Evolutionary conservation across 169 alveolate genomes (phyloP).

Genomic region (Eimeria zaria): DNA sequence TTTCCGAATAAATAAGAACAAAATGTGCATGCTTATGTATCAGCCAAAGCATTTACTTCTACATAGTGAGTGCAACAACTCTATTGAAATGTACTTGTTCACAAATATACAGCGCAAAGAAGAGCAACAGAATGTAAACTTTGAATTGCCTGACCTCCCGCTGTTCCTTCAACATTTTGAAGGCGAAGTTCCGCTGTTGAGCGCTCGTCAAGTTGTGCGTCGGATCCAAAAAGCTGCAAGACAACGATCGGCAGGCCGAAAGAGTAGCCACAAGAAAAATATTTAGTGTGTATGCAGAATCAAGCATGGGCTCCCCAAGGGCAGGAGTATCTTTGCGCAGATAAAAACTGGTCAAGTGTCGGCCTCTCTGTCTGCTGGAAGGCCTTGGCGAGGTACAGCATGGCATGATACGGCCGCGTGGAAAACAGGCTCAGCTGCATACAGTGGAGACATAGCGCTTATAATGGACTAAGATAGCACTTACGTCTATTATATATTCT

Average conservation of each 20-base stretch:
- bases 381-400: not conserved
- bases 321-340: not conserved
- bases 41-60: not conserved
- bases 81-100: not conserved
- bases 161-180: conserved; percentile 58
- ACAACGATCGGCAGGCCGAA: not conserved
- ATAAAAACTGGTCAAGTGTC: not conserved
- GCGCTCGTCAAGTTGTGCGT: conserved; percentile 70
- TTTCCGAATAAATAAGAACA: not conserved
- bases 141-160: conserved; percentile 27
- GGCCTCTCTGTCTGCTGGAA: not conserved
- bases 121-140: not conserved
- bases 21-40: not conserved
- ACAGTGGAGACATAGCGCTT: not conserved
- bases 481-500: conserved; percentile 63
- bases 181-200: conserved; percentile 46
- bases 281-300: not conserved
- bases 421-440: not conserved
- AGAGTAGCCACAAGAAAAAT: not conserved
- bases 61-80: not conserved
- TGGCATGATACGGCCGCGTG: not conserved
- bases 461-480: too few species aligned
- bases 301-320: not conserved
- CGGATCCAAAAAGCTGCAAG: conserved; percentile 63
- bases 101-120: not conserved